A percentile compares a stretch with the other conserved stretches of the same genome.
These are phyloP conservation scores for Tuctoria greenei DNA, from an alignment of 176 grass and related monocot species.

Conservation along the genomic window DNA sequence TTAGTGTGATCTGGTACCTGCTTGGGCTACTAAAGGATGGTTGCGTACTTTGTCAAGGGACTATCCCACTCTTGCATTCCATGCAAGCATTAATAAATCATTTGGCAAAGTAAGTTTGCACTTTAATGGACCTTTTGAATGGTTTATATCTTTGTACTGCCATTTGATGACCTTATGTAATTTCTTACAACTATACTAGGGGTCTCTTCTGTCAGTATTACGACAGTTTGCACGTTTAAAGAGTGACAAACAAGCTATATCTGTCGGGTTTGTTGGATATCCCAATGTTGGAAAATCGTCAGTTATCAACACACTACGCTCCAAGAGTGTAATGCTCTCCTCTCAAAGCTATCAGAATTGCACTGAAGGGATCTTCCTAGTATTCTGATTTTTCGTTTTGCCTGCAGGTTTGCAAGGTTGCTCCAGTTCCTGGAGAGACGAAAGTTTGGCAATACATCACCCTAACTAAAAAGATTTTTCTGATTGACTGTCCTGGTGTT, in stretches of 20 bases:
- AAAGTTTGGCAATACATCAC: constrained; percentile 99
- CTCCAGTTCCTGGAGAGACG: constrained; percentile 93
- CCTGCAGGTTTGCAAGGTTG: constrained; percentile 91
- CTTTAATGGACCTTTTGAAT: constrained; percentile 11
- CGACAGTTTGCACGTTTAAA: constrained; percentile 88
- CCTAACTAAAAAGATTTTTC: constrained; percentile 89
- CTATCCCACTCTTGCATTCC: constrained; percentile 92
- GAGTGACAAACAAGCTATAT: constrained; percentile 96
- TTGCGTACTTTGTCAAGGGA: constrained; percentile 72
- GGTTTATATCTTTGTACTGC: neutral
- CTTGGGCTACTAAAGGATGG: constrained; percentile 98
- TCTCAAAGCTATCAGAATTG: constrained; percentile 17
- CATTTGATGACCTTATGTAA: neutral
- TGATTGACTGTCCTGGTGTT: constrained; percentile 96
- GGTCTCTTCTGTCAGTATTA: constrained; percentile 92
- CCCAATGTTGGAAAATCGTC: constrained; percentile 99
- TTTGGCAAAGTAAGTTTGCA: constrained; percentile 80
- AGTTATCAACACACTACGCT: constrained; percentile 96
- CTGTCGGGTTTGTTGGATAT: constrained; percentile 97
- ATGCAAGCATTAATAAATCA: constrained; percentile 90
- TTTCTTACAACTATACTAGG: constrained; percentile 36
- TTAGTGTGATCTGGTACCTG: constrained; percentile 92
- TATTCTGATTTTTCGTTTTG: constrained; percentile 27
- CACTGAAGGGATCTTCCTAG: too few relatives aligned
- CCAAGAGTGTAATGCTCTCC: constrained; percentile 74